phyloP scores from a whole-genome alignment of 805 yeast genomes.

The Pichia cephalocereana region DNA sequence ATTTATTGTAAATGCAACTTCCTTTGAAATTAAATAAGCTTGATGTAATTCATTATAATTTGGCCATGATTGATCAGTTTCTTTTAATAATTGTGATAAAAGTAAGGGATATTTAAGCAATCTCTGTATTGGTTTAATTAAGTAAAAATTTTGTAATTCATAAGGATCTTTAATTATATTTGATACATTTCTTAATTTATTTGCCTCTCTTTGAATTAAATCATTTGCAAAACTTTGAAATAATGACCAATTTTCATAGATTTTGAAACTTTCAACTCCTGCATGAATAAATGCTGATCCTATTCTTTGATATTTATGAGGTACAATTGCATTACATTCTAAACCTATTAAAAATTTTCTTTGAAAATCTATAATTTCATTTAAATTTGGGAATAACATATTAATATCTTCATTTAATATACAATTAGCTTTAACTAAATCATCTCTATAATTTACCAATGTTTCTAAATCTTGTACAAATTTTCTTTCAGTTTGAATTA shows the following conservation, averaged over 20 bases:
- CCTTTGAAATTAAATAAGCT: constrained; percentile 69
- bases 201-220: constrained; percentile 55
- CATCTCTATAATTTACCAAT: constrained; percentile 56
- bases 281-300: constrained; percentile 86
- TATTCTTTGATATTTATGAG: constrained; percentile 68
- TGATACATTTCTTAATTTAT: constrained; percentile 45
- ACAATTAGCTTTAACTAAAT: constrained; percentile 53
- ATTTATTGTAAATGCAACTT: constrained; percentile 79
- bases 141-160: constrained; percentile 80
- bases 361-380: constrained; percentile 83
- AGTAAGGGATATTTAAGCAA: constrained; percentile 91
- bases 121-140: constrained; percentile 92
- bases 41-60: constrained; percentile 56
- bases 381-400: constrained; percentile 74
- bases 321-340: constrained; percentile 77
- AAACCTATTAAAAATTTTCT: constrained; percentile 79
- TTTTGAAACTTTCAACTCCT: constrained; percentile 66
- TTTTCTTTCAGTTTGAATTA: constrained; percentile 84
- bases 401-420: constrained; percentile 75
- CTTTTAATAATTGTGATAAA: constrained; percentile 63
- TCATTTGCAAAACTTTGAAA: constrained; percentile 85
- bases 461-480: constrained; percentile 87
- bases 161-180: constrained; percentile 70
- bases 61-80: constrained; percentile 43
- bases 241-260: constrained; percentile 91